Base-by-base conservation (phyloP, 2,329 filamentous ascomycete species). In the Helotiales sp. region DNA sequence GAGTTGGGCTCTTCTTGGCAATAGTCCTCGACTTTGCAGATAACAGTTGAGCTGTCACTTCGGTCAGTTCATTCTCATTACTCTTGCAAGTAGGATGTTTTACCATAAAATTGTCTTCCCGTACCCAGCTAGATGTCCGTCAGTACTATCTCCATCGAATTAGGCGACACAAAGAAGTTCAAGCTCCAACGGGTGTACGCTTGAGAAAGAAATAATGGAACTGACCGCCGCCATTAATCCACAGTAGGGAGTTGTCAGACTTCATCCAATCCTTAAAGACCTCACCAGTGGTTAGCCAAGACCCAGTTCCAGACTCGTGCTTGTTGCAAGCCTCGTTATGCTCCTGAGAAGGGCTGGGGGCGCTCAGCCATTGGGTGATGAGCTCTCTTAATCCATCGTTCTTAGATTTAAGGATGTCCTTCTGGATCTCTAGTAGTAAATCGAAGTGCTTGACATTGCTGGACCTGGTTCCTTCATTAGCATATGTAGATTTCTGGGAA, bases 201-300 rank as follows among this genome's bases (percentile, higher is more conserved):
- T n/a, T n/a, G n/a, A n/a, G n/a, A n/a, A n/a, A n/a, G n/a, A n/a
- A n/a, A n/a, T n/a, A n/a, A n/a, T n/a, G 15, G 3, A 4, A 19
- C 36, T 40, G n/a, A 40, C 36, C 36, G 10, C 22, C 22, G 2
- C 36, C 36, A 19, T 40, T 19, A 4, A 40, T 5, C 36, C 36
- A 40, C 4, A 42, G 38, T 6, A 42, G 15, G 5, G 38, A 42
- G 15, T 24, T 42, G 2, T 9, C 8, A 5, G 9, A 8, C 2
- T 24, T 25, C 2, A 4, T 49, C 36, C 61, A 52, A 25, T 54
- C 61, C 12, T 36, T 48, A 8, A 59, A 44, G 10, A 51, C 29
- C 7, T 54, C 2, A 12, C 47, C 47, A 1, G 64, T 10, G n/a
- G 59, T 29, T 15, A 64, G 29, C 62, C 62, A 65, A 15, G 55